Evolutionary conservation across 148 eudicot genomes (phyloP).

Genomic region (Chenopodium quinoa): DNA sequence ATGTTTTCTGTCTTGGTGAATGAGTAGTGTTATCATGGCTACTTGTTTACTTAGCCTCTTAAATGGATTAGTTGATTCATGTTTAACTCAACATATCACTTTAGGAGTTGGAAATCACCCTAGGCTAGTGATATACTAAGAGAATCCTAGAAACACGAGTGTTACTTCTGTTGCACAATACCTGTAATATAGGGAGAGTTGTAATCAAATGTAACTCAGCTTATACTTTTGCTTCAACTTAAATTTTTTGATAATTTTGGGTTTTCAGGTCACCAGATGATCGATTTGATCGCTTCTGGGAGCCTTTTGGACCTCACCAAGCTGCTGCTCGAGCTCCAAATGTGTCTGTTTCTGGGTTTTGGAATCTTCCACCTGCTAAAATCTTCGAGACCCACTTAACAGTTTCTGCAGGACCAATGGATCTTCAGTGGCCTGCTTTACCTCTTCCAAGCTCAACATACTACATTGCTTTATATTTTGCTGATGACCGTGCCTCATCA

Average conservation of each 20-base stretch:
- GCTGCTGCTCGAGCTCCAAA: slow-evolving; percentile 38
- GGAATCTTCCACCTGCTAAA: slow-evolving; percentile 79
- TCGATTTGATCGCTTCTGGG: slow-evolving; percentile 85
- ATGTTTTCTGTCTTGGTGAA: background rate
- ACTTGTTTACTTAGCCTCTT: background rate
- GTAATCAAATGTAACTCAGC: background rate
- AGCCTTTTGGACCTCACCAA: slow-evolving; percentile 61
- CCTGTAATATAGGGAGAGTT: background rate
- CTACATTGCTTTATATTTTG: slow-evolving; percentile 86
- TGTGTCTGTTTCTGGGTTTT: slow-evolving; percentile 69
- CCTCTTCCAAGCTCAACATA: slow-evolving; percentile 58
- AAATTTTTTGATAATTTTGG: background rate
- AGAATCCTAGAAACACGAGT: background rate
- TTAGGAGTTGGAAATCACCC: background rate
- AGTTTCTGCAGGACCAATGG: slow-evolving; percentile 38
- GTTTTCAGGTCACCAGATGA: slow-evolving; percentile 82
- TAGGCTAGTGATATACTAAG: background rate
- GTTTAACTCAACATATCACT: background rate
- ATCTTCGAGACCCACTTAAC: slow-evolving; percentile 67
- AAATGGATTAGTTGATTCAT: background rate
- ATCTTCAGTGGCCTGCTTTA: slow-evolving; percentile 71
- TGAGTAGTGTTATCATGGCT: background rate
- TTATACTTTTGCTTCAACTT: background rate
- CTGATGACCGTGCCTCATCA: slow-evolving; percentile 52
- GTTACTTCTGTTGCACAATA: background rate